Evolutionary conservation across 495 filamentous ascomycete species (phyloP), one percentile per base, ranked within the genome.

Genomic region (Penicillium psychrofluorescens): DNA sequence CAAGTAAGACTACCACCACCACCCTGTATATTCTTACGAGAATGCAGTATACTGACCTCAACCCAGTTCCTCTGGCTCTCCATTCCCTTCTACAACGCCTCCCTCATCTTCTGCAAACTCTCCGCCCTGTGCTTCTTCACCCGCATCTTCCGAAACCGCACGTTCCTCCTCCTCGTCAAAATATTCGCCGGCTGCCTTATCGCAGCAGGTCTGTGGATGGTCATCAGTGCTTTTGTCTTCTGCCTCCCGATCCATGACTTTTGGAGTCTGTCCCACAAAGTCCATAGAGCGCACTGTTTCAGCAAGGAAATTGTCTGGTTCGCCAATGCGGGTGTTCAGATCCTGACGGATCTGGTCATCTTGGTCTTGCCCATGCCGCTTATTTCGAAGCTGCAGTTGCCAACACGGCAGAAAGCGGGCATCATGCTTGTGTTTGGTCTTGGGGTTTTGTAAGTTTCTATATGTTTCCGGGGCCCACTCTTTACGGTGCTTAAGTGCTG

Each of bases 381-480:
- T 1, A 38, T 79, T 11, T 59, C 51, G 37, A 51, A 53, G 28
- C 42, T 78, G 12, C 62, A 67, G 4, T 51, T 79, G 36, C 58
- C 70, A 0, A 48, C 33, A 8, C 55, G 56, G 33, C 67, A 72
- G 41, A 74, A 74, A 48, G 29, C 61, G 6, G 66, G 63, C 2
- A 44, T 76, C 8, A 59, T 66, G 11, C 10, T 63, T 0, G 50
- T 76, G 0, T 79, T 78, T 40, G 61, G 67, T 1, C 38, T 77
- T 27, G 76, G 72, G n/a, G 39, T 65, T n/a, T 62, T 72, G 75
- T 78, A 57, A 51, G 69, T 61, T 34, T 29, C 11, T n/a, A n/a
- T n/a, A 40, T 43, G 34, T 22, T 29, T 36, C 13, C 9, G 11
- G 22, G 22, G 22, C 11, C 10, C 16, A 0, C 8, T 28, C 10